These are phyloP conservation scores for Aureobasidium sp. DNA, from an alignment of 2,329 filamentous ascomycete species.

Conservation along the genomic window DNA sequence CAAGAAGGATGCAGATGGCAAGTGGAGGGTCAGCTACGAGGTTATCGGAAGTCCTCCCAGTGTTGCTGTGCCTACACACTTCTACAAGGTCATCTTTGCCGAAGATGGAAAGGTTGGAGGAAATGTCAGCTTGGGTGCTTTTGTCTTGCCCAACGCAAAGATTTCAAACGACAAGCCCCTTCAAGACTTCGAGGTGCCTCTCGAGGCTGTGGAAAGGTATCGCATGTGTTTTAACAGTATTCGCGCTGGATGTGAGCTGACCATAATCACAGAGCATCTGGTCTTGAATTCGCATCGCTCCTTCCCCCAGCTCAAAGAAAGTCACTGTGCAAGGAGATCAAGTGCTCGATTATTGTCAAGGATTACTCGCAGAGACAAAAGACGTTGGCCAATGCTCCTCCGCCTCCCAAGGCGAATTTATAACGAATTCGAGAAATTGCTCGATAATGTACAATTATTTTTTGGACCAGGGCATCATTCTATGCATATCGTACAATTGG, in stretches of 20 bases:
- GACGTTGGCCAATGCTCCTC: slow-evolving; percentile 28
- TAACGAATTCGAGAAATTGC: background rate
- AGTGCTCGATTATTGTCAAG: slow-evolving; percentile 73
- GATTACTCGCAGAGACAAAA: slow-evolving; percentile 63
- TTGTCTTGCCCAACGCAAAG: slow-evolving; percentile 84
- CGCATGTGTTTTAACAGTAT: background rate
- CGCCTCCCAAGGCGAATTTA: slow-evolving; percentile 19
- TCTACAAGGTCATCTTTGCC: slow-evolving; percentile 98
- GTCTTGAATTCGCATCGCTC: slow-evolving; percentile 81
- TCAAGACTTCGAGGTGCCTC: slow-evolving; percentile 85
- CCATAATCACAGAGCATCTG: slow-evolving; percentile 57
- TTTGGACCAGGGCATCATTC: background rate
- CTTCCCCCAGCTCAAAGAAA: slow-evolving; percentile 66
- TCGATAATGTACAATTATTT: slow-evolving; percentile 12
- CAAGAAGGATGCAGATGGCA: slow-evolving; percentile 74
- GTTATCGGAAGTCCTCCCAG: slow-evolving; percentile 90
- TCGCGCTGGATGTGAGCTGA: background rate
- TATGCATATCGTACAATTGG: slow-evolving; percentile 12
- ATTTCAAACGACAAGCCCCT: slow-evolving; percentile 86
- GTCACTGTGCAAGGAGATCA: slow-evolving; percentile 78
- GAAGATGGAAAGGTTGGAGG: slow-evolving; percentile 65
- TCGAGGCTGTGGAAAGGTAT: slow-evolving; percentile 74
- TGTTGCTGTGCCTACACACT: slow-evolving; percentile 94
- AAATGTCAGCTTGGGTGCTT: slow-evolving; percentile 83
- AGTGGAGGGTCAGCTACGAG: slow-evolving; percentile 94